A percentile compares a stretch with the other conserved stretches of the same genome.
Evolutionary conservation across 257 asterid species (phyloP).

Genomic region (Forsythia viridissima): DNA sequence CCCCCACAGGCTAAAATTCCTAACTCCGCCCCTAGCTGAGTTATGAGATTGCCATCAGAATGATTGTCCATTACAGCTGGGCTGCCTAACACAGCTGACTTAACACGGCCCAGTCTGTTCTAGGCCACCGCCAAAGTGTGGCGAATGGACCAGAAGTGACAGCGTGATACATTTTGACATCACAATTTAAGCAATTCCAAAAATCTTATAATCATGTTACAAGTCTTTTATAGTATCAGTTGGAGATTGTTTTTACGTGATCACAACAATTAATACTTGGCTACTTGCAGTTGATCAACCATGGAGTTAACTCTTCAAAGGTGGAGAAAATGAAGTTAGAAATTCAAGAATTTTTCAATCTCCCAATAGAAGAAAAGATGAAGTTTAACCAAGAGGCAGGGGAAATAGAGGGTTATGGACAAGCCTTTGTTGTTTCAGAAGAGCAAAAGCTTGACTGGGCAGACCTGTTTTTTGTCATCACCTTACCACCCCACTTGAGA

Average conservation of each 20-base stretch:
- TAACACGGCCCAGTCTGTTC: neutral
- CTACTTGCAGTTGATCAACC: constrained; percentile 51
- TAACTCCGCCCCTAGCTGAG: too few relatives aligned
- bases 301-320: constrained; percentile 38
- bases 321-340: constrained; percentile 42
- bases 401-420: constrained; percentile 59
- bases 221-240: too few relatives aligned
- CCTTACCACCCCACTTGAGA: constrained; percentile 41
- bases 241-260: neutral
- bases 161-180: too few relatives aligned
- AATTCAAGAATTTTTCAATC: constrained; percentile 45
- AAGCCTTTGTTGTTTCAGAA: constrained; percentile 56
- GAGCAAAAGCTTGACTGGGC: constrained; percentile 74
- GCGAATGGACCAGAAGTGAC: too few relatives aligned
- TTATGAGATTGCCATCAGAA: too few relatives aligned
- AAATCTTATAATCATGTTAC: too few relatives aligned
- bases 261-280: neutral
- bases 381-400: constrained; percentile 31
- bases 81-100: neutral
- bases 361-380: constrained; percentile 57
- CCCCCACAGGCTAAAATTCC: too few relatives aligned
- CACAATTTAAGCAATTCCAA: too few relatives aligned
- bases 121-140: too few relatives aligned
- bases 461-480: constrained; percentile 36
- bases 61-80: too few relatives aligned